Base-by-base conservation (phyloP, 2,329 filamentous ascomycete species). In the Epichloe coenophiala region DNA sequence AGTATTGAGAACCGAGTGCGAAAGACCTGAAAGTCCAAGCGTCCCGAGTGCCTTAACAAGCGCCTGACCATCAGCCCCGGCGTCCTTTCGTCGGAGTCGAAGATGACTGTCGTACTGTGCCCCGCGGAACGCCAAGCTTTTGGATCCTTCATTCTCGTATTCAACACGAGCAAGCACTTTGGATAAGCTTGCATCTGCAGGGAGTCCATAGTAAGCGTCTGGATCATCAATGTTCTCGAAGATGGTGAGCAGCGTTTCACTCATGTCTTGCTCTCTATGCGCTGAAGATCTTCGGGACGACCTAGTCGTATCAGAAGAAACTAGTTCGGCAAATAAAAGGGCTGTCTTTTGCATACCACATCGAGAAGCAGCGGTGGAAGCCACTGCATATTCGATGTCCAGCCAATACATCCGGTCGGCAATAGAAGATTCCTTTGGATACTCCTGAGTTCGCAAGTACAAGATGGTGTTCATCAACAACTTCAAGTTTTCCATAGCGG, bases 161-260 rank as follows among this genome's bases (percentile, higher is more conserved):
- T 95, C 88, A 4, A 97, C 75, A 8, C 87, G 83, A 47, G 84
- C 79, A 52, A 97, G 72, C 1, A 97, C 84, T 11, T 84, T 88
- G 15, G 78, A 73, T 15, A 98, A 69, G 51, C 82, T 89, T 6
- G 88, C 78, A 40, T 80, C 79, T 64, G 94, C 86, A 41, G 87
- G 80, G 7, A 96, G 76, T 4, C 93, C 94, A 62, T 98, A 98
- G 64, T 95, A 98, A 1, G 89, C 84, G 64, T 99, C 93, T 2
- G 90, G 91, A 60, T 99, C 94, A 61, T 96, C 90, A 45, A 98
- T 86, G 54, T 88, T 91, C 61, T 88, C 85, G 63, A 93, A 98
- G 3, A 98, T 90, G 1, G 78, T 73, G 43, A 95, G 74, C 12
- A 97, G 71, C 1, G 94, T 73, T 33, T 86, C 80, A 3, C 78